Evolutionary conservation across 1,284 basidiomycete genomes (phyloP), one percentile per base, ranked within the genome.

Genomic region (Anthracocystis setariae): DNA sequence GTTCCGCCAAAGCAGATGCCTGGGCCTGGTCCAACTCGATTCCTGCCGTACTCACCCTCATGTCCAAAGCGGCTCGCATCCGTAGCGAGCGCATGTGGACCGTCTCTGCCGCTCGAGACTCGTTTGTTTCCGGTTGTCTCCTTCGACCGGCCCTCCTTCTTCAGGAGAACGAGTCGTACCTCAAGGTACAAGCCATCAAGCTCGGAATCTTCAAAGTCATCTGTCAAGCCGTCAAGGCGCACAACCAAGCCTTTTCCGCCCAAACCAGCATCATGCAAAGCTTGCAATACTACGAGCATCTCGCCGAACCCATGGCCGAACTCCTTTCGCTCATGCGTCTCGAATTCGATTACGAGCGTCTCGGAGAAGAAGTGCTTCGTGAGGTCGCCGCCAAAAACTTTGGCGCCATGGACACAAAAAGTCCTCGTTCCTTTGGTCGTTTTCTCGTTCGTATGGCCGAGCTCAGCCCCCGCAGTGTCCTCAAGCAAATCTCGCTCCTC

Each of bases 231-330:
- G 93, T 97, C 71, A 98, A 97, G 81, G 89, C 91, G 71, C 94
- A 98, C 73, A 89, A 88, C 1, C 94, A 98, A 74, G 87, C 88
- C 1, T 89, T 79, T 33, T 69, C 64, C 37, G 80, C 75, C 5
- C 93, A 96, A 79, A 94, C 92, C 55, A 89, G 88, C 65, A 92
- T 98, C 83, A 91, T 94, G 84, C 94, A 97, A 82, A 89, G 89
- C 55, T 86, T 98, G 13, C 93, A 95, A 65, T 96, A 95, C 84
- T 93, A 90, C 77, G 95, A 98, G 77, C 94, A 98, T 82, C 88
- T 97, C 25, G 89, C 92, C 0, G 94, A 98, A 79, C 90, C 91
- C 0, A 92, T 97, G 90, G 94, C 94, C 0, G 94, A 98, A 74
- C 89, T 93, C 35, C 87, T 98, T 8, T 87, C 88, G 27, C 85